These are phyloP conservation scores for Leccinum broughii DNA, from an alignment of 768 basidiomycete genomes.

Conservation along the genomic window DNA sequence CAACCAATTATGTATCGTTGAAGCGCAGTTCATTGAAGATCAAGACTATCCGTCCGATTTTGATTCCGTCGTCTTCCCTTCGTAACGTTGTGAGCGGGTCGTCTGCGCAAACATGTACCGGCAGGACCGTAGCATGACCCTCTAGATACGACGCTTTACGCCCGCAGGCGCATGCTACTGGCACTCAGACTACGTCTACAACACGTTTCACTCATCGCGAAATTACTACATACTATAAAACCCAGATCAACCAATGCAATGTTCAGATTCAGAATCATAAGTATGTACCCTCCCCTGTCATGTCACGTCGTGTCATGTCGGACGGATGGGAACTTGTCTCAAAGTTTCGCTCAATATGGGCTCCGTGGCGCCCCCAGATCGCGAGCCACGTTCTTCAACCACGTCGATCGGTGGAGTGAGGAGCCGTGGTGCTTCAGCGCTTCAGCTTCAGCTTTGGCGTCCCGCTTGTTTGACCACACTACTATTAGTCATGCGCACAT, in stretches of 20 bases:
- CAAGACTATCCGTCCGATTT: no score
- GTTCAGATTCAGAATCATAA: background rate
- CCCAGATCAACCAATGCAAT: background rate
- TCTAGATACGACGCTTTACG: background rate
- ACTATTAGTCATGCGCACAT: no score
- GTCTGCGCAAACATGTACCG: background rate
- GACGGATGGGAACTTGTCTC: background rate
- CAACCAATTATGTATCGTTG: no score
- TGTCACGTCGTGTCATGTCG: background rate
- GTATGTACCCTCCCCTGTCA: background rate
- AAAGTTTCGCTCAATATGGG: no score
- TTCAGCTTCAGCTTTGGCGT: no score
- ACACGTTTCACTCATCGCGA: background rate
- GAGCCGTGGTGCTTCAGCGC: no score
- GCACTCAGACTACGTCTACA: background rate
- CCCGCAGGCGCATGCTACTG: background rate
- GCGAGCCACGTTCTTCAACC: background rate
- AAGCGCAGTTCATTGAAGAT: background rate
- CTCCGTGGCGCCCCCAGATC: background rate
- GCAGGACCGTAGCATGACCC: background rate
- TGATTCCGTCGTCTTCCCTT: background rate
- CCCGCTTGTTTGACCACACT: background rate
- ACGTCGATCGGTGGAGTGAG: background rate
- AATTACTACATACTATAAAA: background rate
- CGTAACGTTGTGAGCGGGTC: background rate